Evolutionary conservation across 495 filamentous ascomycete species (phyloP), one percentile per base, ranked within the genome.

Genomic region (Lichenothelia convexa): DNA sequence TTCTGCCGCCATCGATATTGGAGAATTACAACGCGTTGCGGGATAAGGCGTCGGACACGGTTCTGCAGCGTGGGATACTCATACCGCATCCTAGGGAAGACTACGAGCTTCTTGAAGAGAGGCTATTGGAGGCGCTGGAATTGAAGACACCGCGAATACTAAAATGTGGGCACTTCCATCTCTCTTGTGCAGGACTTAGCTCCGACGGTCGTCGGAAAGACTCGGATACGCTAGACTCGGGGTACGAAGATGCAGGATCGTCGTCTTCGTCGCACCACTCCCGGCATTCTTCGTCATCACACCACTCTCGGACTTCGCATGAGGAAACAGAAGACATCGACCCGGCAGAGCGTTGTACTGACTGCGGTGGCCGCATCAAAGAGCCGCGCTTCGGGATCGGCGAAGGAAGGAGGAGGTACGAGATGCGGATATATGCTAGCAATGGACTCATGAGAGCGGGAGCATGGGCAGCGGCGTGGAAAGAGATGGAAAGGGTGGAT

Each of bases 401-500:
- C 1, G 17, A 16, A 17, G 44, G 47, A 5, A 48, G 16, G 17
- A 72, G 69, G 45, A 68, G 79, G 33, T 95, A 83, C 69, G 73
- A 86, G 34, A 63, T 97, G 43, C 79, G 80, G 46, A 74, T 95
- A 9, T 97, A 83, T 42, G 89, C 89, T 1, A 80, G 81, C 2
- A 97, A 95, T 54, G 89, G 89, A 0, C 59, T 95, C 35, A 87
- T 97, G 81, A 68, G 73, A 29, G 73, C 83, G 9, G 84, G 82
- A 2, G 86, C 89, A 0, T 97, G 89, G 89, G 73, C 73, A 19
- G 82, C 84, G 12, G 85, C 80, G 21, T 97, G 89, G 89, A 75
- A 68, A 37, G 86, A 94, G 51, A 97, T 97, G 89, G 89, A 97
- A 56, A 69, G 86, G 21, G 81, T 95, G 5, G 89, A 97, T 56